A percentile compares a stretch with the other conserved stretches of the same genome.
These are phyloP conservation scores for Fragilaria radians DNA, from an alignment of 108 stramenopile genomes.

Conservation along the genomic window DNA sequence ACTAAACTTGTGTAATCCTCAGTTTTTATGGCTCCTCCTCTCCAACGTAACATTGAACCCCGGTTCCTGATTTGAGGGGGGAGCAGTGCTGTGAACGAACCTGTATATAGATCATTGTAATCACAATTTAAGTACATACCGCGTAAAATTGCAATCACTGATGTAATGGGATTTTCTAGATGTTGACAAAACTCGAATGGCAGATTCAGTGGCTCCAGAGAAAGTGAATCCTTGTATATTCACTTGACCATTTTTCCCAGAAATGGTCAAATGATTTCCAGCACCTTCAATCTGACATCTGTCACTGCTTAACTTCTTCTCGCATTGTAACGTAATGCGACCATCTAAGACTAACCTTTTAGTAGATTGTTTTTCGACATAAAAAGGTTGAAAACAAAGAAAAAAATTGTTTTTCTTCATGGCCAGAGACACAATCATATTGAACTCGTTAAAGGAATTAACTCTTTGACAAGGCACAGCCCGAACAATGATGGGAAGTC, in stretches of 20 bases:
- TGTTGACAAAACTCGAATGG: neutral
- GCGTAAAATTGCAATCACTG: neutral
- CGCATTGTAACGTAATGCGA: neutral
- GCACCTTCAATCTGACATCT: neutral
- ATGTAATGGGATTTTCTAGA: neutral
- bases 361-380: neutral
- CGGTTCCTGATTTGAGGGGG: neutral
- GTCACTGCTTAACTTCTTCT: neutral
- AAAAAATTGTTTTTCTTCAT: neutral
- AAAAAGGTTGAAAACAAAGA: neutral
- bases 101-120: neutral
- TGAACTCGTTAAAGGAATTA: neutral
- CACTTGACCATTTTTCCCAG: neutral
- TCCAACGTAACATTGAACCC: neutral
- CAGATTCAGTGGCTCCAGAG: neutral
- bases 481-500: too few species aligned
- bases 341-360: neutral
- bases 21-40: neutral
- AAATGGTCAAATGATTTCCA: neutral
- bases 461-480: neutral
- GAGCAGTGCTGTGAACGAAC: neutral
- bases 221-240: slow-evolving; percentile 2
- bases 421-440: neutral
- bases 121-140: neutral
- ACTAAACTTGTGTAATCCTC: neutral